A percentile compares a stretch with the other conserved stretches of the same genome.
phyloP scores from a whole-genome alignment of 441 rosid genomes.

The Rhodomyrtus psidioides region DNA sequence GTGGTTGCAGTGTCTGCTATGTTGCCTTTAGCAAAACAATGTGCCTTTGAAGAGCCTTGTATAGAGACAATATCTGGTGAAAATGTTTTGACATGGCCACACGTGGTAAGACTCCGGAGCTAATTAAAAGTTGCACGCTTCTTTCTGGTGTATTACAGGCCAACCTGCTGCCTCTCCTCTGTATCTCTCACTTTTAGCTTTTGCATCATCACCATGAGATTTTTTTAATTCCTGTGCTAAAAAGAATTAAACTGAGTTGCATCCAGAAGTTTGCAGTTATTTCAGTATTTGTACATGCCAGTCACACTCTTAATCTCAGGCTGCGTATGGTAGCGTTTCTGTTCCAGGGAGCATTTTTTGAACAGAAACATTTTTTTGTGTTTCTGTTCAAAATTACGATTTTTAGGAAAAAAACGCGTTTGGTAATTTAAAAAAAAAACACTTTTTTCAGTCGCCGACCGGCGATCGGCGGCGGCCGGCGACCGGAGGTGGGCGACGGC shows the following conservation, averaged over 20 bases:
- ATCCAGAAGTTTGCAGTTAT: not conserved
- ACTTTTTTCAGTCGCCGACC: too few relatives aligned
- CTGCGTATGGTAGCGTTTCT: too few relatives aligned
- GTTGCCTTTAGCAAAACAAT: constrained; percentile 89
- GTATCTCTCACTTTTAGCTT: not conserved
- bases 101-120: constrained; percentile 51
- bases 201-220: not conserved
- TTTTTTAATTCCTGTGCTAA: not conserved
- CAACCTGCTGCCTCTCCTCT: not conserved
- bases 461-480: too few relatives aligned
- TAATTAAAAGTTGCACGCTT: not conserved
- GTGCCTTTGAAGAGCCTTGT: constrained; percentile 95
- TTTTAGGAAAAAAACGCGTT: too few relatives aligned
- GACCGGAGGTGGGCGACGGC: too few relatives aligned
- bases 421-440: too few relatives aligned
- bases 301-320: too few relatives aligned
- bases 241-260: not conserved
- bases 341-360: too few relatives aligned
- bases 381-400: too few relatives aligned
- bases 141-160: not conserved
- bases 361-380: too few relatives aligned
- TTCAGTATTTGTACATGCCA: not conserved
- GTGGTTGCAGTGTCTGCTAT: constrained; percentile 84
- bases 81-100: constrained; percentile 96
- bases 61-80: constrained; percentile 90